These are phyloP conservation scores for Malassezia obtusa DNA, from an alignment of 1,284 basidiomycete species.

Conservation along the genomic window DNA sequence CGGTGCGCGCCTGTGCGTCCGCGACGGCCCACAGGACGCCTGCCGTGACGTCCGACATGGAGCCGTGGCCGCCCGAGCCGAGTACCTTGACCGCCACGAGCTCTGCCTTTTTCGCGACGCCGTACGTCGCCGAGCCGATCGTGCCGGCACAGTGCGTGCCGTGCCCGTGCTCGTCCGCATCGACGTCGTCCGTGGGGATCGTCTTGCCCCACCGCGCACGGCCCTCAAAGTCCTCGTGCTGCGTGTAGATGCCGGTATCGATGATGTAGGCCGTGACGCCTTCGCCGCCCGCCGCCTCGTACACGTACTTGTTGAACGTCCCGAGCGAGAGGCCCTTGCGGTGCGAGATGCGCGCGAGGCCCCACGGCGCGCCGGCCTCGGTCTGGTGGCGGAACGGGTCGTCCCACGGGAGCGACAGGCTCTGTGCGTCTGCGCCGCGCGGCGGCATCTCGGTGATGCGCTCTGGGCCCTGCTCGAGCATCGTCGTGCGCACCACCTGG, in stretches of 20 bases:
- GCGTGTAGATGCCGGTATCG: conserved; percentile 76
- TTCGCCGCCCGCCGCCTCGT: conserved; percentile 65
- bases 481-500: conserved; percentile 35
- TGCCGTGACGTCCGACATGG: conserved; percentile 84
- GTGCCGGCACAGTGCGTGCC: conserved; percentile 62
- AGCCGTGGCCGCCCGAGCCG: conserved; percentile 79
- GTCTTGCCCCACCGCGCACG: conserved; percentile 56
- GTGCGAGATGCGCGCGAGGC: conserved; percentile 91
- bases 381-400: conserved; percentile 32
- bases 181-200: conserved; percentile 58
- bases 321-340: conserved; percentile 64
- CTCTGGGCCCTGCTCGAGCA: conserved; percentile 37
- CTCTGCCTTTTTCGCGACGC: conserved; percentile 87
- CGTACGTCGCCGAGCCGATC: conserved; percentile 64
- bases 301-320: conserved; percentile 80
- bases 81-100: conserved; percentile 96
- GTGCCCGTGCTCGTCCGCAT: conserved; percentile 62
- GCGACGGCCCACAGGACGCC: conserved; percentile 62
- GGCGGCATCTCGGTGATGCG: conserved; percentile 31
- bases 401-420: conserved; percentile 20
- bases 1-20: conserved; percentile 56
- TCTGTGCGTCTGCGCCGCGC: conserved; percentile 37
- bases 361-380: conserved; percentile 83
- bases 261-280: conserved; percentile 73
- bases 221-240: conserved; percentile 77